A percentile compares a stretch with the other conserved stretches of the same genome.
phyloP scores from a whole-genome alignment of 805 yeast genomes.

The Millerozyma miso region DNA sequence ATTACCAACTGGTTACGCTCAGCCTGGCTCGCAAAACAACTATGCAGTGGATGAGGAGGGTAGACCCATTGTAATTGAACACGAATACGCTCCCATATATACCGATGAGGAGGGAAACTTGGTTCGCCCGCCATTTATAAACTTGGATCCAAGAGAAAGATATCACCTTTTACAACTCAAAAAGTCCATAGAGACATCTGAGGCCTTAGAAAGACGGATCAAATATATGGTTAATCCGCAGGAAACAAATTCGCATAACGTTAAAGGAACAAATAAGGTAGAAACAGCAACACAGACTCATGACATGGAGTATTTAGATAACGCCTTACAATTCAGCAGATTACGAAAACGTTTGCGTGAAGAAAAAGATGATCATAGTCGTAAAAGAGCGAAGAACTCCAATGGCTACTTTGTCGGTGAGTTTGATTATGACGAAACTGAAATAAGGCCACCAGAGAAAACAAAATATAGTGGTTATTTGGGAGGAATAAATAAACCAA shows the following conservation, averaged over 20 bases:
- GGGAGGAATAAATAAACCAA: slow-evolving; percentile 30
- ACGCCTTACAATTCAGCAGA: slow-evolving; percentile 22
- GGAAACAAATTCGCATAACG: slow-evolving; percentile 25
- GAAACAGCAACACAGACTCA: slow-evolving; percentile 42
- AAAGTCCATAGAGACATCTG: slow-evolving; percentile 33
- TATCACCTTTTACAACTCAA: slow-evolving; percentile 39
- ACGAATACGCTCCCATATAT: slow-evolving; percentile 32
- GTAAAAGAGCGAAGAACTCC: slow-evolving; percentile 15
- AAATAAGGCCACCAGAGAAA: slow-evolving; percentile 8
- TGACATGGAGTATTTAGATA: slow-evolving; percentile 24
- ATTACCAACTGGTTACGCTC: slow-evolving; percentile 1
- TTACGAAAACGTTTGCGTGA: slow-evolving; percentile 12
- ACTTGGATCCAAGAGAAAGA: slow-evolving; percentile 40
- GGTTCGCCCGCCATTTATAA: slow-evolving; percentile 42
- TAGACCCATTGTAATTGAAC: slow-evolving; percentile 20
- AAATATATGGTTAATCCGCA: slow-evolving; percentile 39
- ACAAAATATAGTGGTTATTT: slow-evolving; percentile 29
- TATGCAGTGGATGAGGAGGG: slow-evolving; percentile 2
- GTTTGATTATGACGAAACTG: slow-evolving; percentile 29
- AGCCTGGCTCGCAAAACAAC: background rate
- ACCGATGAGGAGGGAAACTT: slow-evolving; percentile 34
- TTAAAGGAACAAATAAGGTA: slow-evolving; percentile 21
- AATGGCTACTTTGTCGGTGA: slow-evolving; percentile 32
- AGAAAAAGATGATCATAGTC: slow-evolving; percentile 4
- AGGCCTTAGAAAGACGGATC: slow-evolving; percentile 26